Conservation (phyloP, 768 basidiomycete species). For the Pleurotus cornucopiae region DNA sequence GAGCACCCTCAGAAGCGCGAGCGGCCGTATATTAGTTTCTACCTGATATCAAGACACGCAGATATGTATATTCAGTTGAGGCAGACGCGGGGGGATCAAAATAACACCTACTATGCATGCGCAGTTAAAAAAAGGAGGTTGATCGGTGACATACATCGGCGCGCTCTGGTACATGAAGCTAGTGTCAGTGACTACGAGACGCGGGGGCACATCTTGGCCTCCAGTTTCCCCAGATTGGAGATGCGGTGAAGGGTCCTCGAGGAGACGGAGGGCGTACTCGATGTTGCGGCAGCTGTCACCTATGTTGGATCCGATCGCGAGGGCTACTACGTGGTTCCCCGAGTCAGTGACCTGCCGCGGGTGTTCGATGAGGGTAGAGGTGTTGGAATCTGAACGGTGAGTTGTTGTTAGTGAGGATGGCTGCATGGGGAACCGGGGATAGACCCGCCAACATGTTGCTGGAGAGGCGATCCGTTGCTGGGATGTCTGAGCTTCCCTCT, state of each 20-base stretch:
- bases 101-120: constrained; percentile 72
- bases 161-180: constrained; percentile 91
- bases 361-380: not conserved
- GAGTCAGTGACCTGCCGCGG: not conserved
- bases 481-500: too few relatives aligned
- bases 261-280: constrained; percentile 65
- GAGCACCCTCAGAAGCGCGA: constrained; percentile 52
- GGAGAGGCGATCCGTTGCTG: too few relatives aligned
- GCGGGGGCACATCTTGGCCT: constrained; percentile 13
- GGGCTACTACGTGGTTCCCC: constrained; percentile 36
- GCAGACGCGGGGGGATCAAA: not conserved
- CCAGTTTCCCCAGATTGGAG: constrained; percentile 12
- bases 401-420: not conserved
- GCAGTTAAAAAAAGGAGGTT: constrained; percentile 85
- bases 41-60: constrained; percentile 44
- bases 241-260: constrained; percentile 45
- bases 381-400: not conserved
- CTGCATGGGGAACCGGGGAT: not conserved
- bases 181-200: constrained; percentile 57
- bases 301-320: constrained; percentile 89
- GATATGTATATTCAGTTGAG: not conserved
- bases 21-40: constrained; percentile 65
- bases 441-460: too few relatives aligned
- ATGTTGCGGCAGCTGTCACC: constrained; percentile 86
- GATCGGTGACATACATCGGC: constrained; percentile 95